Evolutionary conservation across 306 rosid genomes (phyloP).

Genomic region (Quercus suber): DNA sequence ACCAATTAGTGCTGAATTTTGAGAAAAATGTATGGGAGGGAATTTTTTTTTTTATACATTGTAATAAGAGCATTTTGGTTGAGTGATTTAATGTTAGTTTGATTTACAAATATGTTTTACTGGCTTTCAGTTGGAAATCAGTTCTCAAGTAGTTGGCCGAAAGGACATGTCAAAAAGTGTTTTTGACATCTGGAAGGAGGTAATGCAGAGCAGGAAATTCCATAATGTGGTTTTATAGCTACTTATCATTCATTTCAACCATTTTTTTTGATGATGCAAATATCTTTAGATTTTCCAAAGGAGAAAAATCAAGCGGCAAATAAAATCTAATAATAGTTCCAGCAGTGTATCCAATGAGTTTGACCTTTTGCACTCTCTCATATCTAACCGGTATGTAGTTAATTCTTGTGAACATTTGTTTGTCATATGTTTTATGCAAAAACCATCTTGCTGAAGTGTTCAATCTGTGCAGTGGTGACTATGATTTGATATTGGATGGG

Average conservation of each 20-base stretch:
- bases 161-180: conserved; percentile 73
- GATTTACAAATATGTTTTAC: conserved; percentile 21
- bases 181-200: conserved; percentile 92
- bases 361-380: conserved; percentile 63
- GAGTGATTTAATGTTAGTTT: conserved; percentile 11
- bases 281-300: conserved; percentile 68
- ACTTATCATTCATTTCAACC: conserved; percentile 8
- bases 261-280: conserved; percentile 2
- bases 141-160: conserved; percentile 89
- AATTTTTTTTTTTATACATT: neutral
- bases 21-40: neutral
- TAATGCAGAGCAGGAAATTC: conserved; percentile 20
- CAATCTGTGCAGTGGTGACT: conserved; percentile 71
- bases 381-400: conserved; percentile 66
- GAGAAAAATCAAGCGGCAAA: conserved; percentile 57
- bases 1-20: too few species aligned
- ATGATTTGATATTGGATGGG: conserved; percentile 87
- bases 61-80: conserved; percentile 6
- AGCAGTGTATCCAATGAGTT: conserved; percentile 47
- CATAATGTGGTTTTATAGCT: conserved; percentile 10
- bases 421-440: neutral
- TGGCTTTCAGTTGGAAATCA: conserved; percentile 62
- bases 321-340: conserved; percentile 37
- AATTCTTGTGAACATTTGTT: conserved; percentile 20
- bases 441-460: conserved; percentile 2